A percentile compares a stretch with the other conserved stretches of the same genome.
These are phyloP conservation scores for Wickerhamiella sorbophila DNA, from an alignment of 805 yeast species.

Conservation along the genomic window DNA sequence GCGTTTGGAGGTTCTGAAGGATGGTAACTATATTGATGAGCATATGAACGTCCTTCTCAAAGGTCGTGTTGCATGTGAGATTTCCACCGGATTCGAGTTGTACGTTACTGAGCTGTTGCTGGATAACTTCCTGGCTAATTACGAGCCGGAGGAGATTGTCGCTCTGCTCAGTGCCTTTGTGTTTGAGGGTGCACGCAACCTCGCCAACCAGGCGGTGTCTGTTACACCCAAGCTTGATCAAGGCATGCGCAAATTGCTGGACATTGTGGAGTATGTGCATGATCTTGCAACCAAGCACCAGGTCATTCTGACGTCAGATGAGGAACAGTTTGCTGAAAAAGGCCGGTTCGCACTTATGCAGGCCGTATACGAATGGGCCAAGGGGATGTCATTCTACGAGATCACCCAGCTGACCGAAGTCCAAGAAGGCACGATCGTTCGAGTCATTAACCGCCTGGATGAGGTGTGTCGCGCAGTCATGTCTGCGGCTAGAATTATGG, in stretches of 20 bases:
- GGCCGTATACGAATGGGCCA: constrained; percentile 96
- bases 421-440: constrained; percentile 91
- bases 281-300: constrained; percentile 50
- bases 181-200: constrained; percentile 71
- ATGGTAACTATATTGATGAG: constrained; percentile 67
- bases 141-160: constrained; percentile 93
- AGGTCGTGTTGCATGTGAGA: constrained; percentile 32
- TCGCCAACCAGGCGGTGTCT: constrained; percentile 39
- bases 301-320: constrained; percentile 69
- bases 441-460: constrained; percentile 87
- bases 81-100: constrained; percentile 75
- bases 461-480: constrained; percentile 91
- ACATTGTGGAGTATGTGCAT: constrained; percentile 50
- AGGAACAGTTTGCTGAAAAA: constrained; percentile 66
- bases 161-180: constrained; percentile 86
- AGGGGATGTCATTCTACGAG: constrained; percentile 81
- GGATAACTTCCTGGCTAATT: constrained; percentile 84
- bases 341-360: constrained; percentile 83
- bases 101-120: constrained; percentile 78
- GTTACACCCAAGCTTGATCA: constrained; percentile 71
- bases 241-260: constrained; percentile 44
- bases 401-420: constrained; percentile 81
- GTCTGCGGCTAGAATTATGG: constrained; percentile 86
- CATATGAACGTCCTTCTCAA: constrained; percentile 56
- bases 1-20: constrained; percentile 60